These are phyloP conservation scores for Mortierella antarctica DNA, from an alignment of 192 early-diverging fungal genomes.

Conservation along the genomic window DNA sequence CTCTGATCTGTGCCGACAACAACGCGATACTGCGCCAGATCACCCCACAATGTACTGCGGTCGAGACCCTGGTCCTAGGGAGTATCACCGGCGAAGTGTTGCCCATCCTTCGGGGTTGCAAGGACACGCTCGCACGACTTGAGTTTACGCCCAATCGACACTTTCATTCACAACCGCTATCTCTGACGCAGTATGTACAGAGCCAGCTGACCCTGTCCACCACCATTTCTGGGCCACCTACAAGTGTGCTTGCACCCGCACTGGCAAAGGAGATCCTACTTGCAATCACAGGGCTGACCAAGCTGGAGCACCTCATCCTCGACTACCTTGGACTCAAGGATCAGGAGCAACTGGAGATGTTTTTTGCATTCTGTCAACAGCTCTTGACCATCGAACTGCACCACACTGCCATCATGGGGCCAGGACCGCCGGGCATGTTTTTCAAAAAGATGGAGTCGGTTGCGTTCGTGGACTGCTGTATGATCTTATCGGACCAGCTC, in stretches of 20 bases:
- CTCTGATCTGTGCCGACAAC: slow-evolving; percentile 20
- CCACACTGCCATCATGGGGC: slow-evolving; percentile 10
- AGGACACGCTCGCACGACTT: slow-evolving; percentile 13
- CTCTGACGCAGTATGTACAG: neutral
- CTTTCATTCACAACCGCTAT: neutral
- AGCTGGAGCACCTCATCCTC: slow-evolving; percentile 34
- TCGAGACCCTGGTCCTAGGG: slow-evolving; percentile 39
- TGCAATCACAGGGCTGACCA: slow-evolving; percentile 17
- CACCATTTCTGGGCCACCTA: neutral
- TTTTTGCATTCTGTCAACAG: slow-evolving; percentile 26
- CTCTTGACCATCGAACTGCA: slow-evolving; percentile 25
- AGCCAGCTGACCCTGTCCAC: neutral
- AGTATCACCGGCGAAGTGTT: slow-evolving; percentile 29
- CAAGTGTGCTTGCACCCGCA: neutral
- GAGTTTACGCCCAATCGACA: slow-evolving; percentile 8
- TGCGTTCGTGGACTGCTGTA: slow-evolving; percentile 10
- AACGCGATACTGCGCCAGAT: slow-evolving; percentile 21
- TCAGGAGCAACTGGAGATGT: neutral
- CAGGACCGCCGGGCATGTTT: neutral
- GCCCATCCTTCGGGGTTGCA: slow-evolving; percentile 19
- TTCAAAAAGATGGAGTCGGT: slow-evolving; percentile 15
- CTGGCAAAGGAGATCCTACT: slow-evolving; percentile 5
- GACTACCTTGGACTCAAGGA: slow-evolving; percentile 8
- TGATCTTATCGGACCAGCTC: slow-evolving; percentile 10
- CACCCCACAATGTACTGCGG: neutral